Percentiles rank a stretch among this genome's conserved stretches.
Evolutionary conservation across 768 basidiomycete genomes (phyloP).

Genomic region (Suillus subalutaceus): DNA sequence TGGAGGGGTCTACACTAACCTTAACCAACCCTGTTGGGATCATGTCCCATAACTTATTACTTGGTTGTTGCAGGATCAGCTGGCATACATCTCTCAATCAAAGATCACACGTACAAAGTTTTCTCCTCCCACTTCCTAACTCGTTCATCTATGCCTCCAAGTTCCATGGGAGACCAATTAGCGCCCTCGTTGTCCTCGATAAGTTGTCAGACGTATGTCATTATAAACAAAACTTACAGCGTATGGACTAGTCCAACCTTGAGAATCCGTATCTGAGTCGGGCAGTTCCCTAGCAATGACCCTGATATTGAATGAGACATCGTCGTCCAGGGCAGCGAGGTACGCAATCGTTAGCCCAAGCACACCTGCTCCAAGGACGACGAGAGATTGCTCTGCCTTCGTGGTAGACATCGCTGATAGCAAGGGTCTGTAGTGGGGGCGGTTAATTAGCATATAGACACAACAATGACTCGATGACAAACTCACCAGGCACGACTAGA

Average conservation of each 20-base stretch:
- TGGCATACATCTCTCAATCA: background rate
- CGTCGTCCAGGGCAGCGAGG: conserved; percentile 26
- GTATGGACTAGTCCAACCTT: conserved; percentile 54
- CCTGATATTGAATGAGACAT: conserved; percentile 21
- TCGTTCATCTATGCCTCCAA: conserved; percentile 37
- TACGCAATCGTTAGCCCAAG: conserved; percentile 43
- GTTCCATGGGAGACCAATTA: conserved; percentile 48
- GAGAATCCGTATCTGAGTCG: conserved; percentile 38
- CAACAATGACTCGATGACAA: too few relatives aligned
- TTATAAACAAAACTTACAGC: conserved; percentile 37
- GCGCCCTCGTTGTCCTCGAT: conserved; percentile 39
- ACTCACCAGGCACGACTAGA: too few relatives aligned
- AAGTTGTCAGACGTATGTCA: background rate
- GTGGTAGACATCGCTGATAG: conserved; percentile 3
- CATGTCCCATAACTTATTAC: conserved; percentile 52
- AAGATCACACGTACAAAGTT: conserved; percentile 44
- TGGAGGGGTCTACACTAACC: conserved; percentile 26
- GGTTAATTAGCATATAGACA: too few relatives aligned
- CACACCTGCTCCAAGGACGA: conserved; percentile 46
- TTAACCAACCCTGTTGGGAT: conserved; percentile 45
- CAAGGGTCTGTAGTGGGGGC: background rate
- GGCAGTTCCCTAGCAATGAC: conserved; percentile 42
- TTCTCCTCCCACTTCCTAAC: conserved; percentile 40
- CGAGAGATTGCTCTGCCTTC: conserved; percentile 18
- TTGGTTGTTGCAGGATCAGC: conserved; percentile 22